Conservation (phyloP, 768 basidiomycete genomes). For the Inosperma sp. region DNA sequence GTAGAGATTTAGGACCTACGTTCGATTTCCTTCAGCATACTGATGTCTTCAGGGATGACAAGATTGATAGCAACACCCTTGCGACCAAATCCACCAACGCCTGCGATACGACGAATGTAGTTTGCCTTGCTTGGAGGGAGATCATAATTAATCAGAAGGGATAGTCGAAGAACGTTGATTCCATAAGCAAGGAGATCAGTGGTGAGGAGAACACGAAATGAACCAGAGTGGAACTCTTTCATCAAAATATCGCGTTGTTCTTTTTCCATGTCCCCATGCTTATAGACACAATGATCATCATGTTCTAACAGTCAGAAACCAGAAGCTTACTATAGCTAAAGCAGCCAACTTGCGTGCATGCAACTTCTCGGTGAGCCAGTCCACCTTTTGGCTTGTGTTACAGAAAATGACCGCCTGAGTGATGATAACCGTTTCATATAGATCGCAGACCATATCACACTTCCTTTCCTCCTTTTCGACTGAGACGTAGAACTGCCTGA, state of each 20-base stretch:
- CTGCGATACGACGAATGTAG: conserved; percentile 94
- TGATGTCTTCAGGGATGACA: conserved; percentile 86
- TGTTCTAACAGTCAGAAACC: conserved; percentile 10
- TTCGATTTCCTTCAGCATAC: conserved; percentile 87
- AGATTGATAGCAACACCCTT: conserved; percentile 95
- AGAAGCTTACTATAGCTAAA: conserved; percentile 78
- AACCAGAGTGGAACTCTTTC: conserved; percentile 98
- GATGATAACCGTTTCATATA: conserved; percentile 97
- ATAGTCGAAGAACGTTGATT: conserved; percentile 94
- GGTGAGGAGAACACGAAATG: conserved; percentile 95
- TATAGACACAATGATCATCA: conserved; percentile 16
- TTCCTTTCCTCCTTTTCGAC: conserved; percentile 99
- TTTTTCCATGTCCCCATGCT: conserved; percentile 99
- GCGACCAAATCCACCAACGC: conserved; percentile 89
- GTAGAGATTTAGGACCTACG: conserved; percentile 22
- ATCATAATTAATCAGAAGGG: conserved; percentile 88
- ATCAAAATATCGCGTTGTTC: conserved; percentile 93
- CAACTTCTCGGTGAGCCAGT: conserved; percentile 98
- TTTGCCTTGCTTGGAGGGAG: conserved; percentile 87
- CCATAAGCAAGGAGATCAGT: conserved; percentile 95
- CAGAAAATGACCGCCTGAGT: conserved; percentile 99
- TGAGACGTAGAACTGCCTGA: conserved; percentile 98
- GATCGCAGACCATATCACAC: conserved; percentile 94
- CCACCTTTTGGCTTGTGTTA: conserved; percentile 97
- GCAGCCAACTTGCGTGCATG: conserved; percentile 93